These are phyloP conservation scores for Clarireedia homoeocarpa DNA, from an alignment of 2,329 filamentous ascomycete genomes.

Conservation along the genomic window DNA sequence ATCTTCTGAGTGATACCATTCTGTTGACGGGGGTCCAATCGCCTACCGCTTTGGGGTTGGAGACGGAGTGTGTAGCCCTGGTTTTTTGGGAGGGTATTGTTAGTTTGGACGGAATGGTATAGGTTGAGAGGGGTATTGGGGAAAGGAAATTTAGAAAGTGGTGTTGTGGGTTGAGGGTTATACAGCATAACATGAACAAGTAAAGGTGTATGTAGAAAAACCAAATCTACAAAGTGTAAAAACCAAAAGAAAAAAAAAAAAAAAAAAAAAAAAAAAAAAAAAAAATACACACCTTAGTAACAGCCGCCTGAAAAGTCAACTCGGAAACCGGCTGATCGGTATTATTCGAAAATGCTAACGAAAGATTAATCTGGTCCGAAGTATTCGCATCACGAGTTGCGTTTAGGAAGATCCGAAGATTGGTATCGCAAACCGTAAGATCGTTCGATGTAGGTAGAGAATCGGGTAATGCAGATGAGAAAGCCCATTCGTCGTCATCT, in stretches of 20 bases:
- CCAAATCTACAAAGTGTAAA: neutral
- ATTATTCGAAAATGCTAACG: slow-evolving; percentile 79
- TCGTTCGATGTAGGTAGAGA: slow-evolving; percentile 42
- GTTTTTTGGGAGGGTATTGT: slow-evolving; percentile 13
- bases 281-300: slow-evolving; percentile 65
- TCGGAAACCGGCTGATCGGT: slow-evolving; percentile 64
- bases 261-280: slow-evolving; percentile 2
- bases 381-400: slow-evolving; percentile 47
- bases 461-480: slow-evolving; percentile 76
- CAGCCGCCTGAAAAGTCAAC: slow-evolving; percentile 84
- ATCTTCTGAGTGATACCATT: slow-evolving; percentile 76
- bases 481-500: slow-evolving; percentile 90
- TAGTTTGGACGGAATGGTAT: neutral
- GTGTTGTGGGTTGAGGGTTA: neutral
- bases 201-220: neutral
- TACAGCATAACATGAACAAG: neutral
- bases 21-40: slow-evolving; percentile 61
- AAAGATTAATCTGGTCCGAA: slow-evolving; percentile 51
- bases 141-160: neutral
- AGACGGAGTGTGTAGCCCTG: slow-evolving; percentile 76
- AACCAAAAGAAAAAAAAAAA: neutral
- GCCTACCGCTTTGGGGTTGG: slow-evolving; percentile 75
- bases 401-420: slow-evolving; percentile 65
- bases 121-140: neutral
- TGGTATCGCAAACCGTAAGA: slow-evolving; percentile 60